These are phyloP conservation scores for Pestalotiopsis sp. DNA, from an alignment of 2,329 filamentous ascomycete genomes.

Conservation along the genomic window DNA sequence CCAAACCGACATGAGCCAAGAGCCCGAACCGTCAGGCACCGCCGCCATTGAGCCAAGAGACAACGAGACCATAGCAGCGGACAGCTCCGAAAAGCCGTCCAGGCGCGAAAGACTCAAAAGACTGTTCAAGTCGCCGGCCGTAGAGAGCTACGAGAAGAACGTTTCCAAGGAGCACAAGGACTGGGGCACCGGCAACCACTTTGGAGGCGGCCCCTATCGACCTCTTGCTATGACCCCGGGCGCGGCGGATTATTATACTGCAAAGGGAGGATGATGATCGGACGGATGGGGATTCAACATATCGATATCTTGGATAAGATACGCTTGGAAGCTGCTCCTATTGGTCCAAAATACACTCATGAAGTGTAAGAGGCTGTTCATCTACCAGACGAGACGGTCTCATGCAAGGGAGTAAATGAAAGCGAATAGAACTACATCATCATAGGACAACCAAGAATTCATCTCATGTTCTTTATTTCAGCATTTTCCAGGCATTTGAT, in stretches of 20 bases:
- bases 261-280: background rate
- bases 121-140: conserved; percentile 4
- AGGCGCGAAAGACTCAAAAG: background rate
- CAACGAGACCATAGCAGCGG: background rate
- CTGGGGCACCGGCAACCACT: conserved; percentile 9
- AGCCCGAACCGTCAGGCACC: background rate
- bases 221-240: background rate
- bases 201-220: conserved; percentile 4
- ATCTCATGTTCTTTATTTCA: too few species aligned
- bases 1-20: background rate
- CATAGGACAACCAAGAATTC: too few species aligned
- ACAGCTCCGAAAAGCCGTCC: background rate
- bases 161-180: background rate
- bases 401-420: too few species aligned
- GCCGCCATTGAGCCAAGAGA: background rate
- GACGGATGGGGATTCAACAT: too few species aligned
- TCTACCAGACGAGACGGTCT: too few species aligned
- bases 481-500: too few species aligned
- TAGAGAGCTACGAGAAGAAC: background rate
- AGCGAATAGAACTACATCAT: too few species aligned
- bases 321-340: too few species aligned
- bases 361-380: too few species aligned
- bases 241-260: background rate
- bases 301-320: too few species aligned
- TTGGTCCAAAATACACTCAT: too few species aligned